Evolutionary conservation across 148 eudicot genomes (phyloP), one percentile per base, ranked within the genome.

Genomic region (Camellia sinensis): DNA sequence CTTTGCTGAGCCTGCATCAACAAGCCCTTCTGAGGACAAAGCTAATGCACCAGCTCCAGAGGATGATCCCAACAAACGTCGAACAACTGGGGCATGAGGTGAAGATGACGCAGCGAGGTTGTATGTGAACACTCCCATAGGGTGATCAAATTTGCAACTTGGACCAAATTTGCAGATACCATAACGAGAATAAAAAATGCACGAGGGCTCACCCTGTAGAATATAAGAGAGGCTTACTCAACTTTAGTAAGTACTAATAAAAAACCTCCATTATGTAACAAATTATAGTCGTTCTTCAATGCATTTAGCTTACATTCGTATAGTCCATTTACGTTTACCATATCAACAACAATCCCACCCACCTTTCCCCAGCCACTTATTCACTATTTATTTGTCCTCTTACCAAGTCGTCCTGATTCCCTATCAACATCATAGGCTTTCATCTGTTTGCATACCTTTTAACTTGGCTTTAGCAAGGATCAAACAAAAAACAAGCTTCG

Each of bases 81-180:
- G 83, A 80, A 86, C 89, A 64, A 80, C 83, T 19, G 92, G 89
- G 41, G 84, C 79, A 13, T 89, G 93, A 2, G 88, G 79, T 17
- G 95, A 77, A 74, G 93, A 74, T 74, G 94, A 81, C 22, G 90
- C 89, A 15, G 92, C 79, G 7, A 87, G 73, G 52, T 88, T 87
- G 89, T 88, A 88, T 62, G 97, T 80, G 71, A 89, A 87, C 64
- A 89, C 90, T 73, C 89, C 92, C 95, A 95, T 90, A 15, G 94
- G 97, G 67, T 92, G 96, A 77, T 93, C 93, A 80, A 90, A 95
- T 85, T 93, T 95, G 92, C 97, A 92, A 88, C 93, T 92, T 75
- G 98, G 95, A 70, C 98, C 98, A 76, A 92, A 95, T 83, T 95
- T 95, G 93, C 98, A 95, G 74, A 95, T 91, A 11, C 98, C 98